These are phyloP conservation scores for Candida jianshihensis DNA, from an alignment of 805 yeast genomes.

Conservation along the genomic window DNA sequence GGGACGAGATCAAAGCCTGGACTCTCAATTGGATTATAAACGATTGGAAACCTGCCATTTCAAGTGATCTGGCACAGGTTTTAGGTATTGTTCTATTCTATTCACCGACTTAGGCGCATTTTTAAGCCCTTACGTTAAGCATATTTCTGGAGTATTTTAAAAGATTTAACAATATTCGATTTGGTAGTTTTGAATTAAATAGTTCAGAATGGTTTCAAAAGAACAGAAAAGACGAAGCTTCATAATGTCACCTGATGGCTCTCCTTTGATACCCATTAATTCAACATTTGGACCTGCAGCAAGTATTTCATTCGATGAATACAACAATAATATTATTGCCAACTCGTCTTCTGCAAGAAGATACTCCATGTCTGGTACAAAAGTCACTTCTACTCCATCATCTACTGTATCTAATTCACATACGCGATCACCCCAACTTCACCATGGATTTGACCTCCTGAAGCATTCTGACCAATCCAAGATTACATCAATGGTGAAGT, in stretches of 20 bases:
- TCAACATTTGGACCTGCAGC: conserved; percentile 17
- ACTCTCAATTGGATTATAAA: too few species aligned
- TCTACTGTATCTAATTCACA: too few species aligned
- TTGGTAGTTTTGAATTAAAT: too few species aligned
- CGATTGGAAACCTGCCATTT: too few species aligned
- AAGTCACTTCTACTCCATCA: not conserved
- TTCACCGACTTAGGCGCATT: too few species aligned
- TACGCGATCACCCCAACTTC: too few species aligned
- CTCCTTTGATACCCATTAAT: conserved; percentile 23
- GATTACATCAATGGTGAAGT: conserved; percentile 25
- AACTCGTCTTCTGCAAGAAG: conserved; percentile 3
- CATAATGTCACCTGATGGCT: conserved; percentile 16
- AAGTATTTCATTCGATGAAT: conserved; percentile 7
- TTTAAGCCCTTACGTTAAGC: too few species aligned
- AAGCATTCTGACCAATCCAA: conserved; percentile 9
- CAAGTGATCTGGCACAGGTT: too few species aligned
- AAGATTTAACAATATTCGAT: too few species aligned
- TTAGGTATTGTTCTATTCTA: too few species aligned
- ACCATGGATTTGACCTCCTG: conserved; percentile 15
- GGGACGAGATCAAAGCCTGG: too few species aligned
- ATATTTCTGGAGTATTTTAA: too few species aligned
- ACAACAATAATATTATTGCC: not conserved
- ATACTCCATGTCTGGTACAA: conserved; percentile 10
- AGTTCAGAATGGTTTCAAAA: conserved; percentile 3
- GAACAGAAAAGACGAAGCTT: conserved; percentile 20